Percentiles rank a stretch among this genome's conserved stretches.
Evolutionary conservation across 495 filamentous ascomycete genomes (phyloP).

Genomic region (Aspergillus homomorphus): DNA sequence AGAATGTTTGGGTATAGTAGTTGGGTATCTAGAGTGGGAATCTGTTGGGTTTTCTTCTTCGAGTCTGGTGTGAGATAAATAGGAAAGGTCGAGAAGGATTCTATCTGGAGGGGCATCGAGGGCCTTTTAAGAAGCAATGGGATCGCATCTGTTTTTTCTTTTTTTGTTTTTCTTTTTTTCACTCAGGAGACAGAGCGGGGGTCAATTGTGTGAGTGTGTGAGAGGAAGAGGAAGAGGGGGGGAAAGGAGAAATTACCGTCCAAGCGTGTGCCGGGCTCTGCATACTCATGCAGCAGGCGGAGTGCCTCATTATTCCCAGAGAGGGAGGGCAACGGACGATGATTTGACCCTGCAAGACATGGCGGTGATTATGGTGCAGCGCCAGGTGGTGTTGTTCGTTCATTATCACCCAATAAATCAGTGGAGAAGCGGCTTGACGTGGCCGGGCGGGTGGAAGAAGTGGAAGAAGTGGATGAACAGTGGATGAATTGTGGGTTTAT

Average conservation of each 20-base stretch:
- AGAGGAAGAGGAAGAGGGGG: slow-evolving; percentile 14
- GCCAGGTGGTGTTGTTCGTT: slow-evolving; percentile 15
- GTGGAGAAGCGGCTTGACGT: slow-evolving; percentile 16
- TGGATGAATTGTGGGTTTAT: slow-evolving; percentile 2
- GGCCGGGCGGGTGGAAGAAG: slow-evolving; percentile 8
- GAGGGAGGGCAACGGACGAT: slow-evolving; percentile 26
- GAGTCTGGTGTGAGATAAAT: slow-evolving; percentile 12
- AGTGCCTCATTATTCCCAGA: slow-evolving; percentile 20
- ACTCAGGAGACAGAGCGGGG: slow-evolving; percentile 3
- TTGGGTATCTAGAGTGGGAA: slow-evolving; percentile 4
- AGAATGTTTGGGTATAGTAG: background rate
- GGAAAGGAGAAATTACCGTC: slow-evolving; percentile 25
- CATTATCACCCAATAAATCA: slow-evolving; percentile 15
- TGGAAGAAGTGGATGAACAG: background rate
- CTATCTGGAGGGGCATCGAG: slow-evolving; percentile 23
- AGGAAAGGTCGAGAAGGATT: slow-evolving; percentile 13
- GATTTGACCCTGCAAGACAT: slow-evolving; percentile 25
- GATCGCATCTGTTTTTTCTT: slow-evolving; percentile 5
- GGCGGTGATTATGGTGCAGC: slow-evolving; percentile 33
- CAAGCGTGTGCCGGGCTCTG: slow-evolving; percentile 32
- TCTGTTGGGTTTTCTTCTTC: slow-evolving; percentile 10
- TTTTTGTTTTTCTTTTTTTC: background rate
- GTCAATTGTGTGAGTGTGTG: background rate
- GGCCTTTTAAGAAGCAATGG: slow-evolving; percentile 26
- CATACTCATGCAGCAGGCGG: slow-evolving; percentile 27